These are phyloP conservation scores for Metarhizium brunneum DNA, from an alignment of 2,329 filamentous ascomycete genomes.

Conservation along the genomic window DNA sequence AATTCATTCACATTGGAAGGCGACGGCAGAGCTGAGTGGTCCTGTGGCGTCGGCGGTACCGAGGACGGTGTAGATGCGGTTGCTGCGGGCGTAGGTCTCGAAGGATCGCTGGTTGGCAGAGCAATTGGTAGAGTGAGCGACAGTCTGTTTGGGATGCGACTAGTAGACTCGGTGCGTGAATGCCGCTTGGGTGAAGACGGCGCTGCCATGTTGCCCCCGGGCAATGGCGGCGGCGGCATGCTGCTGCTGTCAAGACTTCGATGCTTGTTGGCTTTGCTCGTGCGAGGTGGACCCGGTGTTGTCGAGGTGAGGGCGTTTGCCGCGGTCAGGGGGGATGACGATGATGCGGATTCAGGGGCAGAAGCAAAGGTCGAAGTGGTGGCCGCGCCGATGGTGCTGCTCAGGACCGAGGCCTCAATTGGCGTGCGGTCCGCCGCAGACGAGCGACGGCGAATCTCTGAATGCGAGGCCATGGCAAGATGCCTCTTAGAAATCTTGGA, in stretches of 20 bases:
- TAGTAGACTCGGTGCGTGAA: slow-evolving; percentile 43
- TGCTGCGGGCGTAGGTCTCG: slow-evolving; percentile 40
- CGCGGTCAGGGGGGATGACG: background rate
- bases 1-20: slow-evolving; percentile 56
- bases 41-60: slow-evolving; percentile 41
- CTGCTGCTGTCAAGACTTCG: slow-evolving; percentile 2
- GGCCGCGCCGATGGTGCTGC: slow-evolving; percentile 15
- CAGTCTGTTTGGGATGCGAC: slow-evolving; percentile 46
- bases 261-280: slow-evolving; percentile 1
- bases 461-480: slow-evolving; percentile 24
- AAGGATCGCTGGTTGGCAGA: slow-evolving; percentile 40
- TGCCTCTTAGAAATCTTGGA: slow-evolving; percentile 15
- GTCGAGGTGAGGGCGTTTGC: background rate
- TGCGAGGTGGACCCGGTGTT: background rate
- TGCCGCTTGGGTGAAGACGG: slow-evolving; percentile 32
- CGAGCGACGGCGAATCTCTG: slow-evolving; percentile 30
- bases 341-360: slow-evolving; percentile 10
- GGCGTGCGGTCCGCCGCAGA: slow-evolving; percentile 27
- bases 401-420: slow-evolving; percentile 13
- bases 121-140: slow-evolving; percentile 55
- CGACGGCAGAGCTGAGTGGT: slow-evolving; percentile 31
- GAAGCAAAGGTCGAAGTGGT: slow-evolving; percentile 11
- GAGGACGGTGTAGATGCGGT: slow-evolving; percentile 28
- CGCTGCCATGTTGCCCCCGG: slow-evolving; percentile 28
- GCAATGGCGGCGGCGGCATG: slow-evolving; percentile 28